A percentile compares a stretch with the other conserved stretches of the same genome.
Evolutionary conservation across 116 monocot genomes (phyloP).

Genomic region (Iris pallida): DNA sequence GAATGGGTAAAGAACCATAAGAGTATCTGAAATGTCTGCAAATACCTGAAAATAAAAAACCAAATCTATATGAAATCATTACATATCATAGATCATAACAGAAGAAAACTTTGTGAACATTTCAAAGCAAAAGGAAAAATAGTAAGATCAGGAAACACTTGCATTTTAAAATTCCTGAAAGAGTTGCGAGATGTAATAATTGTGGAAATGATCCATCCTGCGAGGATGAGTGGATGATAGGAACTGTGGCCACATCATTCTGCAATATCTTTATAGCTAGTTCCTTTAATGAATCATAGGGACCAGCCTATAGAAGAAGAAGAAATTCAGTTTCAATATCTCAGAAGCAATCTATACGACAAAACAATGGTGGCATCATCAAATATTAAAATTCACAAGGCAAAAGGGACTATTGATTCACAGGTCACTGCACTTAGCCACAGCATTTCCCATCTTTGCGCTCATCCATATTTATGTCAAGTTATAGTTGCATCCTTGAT

Average conservation of each 20-base stretch:
- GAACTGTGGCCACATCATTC: constrained; percentile 77
- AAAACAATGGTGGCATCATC: not conserved
- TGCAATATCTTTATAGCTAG: constrained; percentile 84
- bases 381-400: not conserved
- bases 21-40: constrained; percentile 90
- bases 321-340: not conserved
- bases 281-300: constrained; percentile 82
- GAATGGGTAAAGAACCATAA: constrained; percentile 61
- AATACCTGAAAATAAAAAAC: constrained; percentile 57
- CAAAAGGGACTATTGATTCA: too few species aligned
- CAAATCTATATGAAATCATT: not conserved
- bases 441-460: too few species aligned
- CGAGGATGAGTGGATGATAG: constrained; percentile 67
- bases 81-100: not conserved
- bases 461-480: too few species aligned
- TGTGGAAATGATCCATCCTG: constrained; percentile 77
- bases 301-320: constrained; percentile 59
- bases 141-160: constrained; percentile 10
- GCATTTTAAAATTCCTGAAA: constrained; percentile 91
- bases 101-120: not conserved
- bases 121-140: not conserved
- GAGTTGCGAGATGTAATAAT: constrained; percentile 80
- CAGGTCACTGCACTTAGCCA: too few species aligned
- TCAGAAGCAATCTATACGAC: not conserved
- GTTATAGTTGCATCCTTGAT: too few species aligned